Evolutionary conservation across 2,329 filamentous ascomycete genomes (phyloP).

Genomic region (Colletotrichum sp.): DNA sequence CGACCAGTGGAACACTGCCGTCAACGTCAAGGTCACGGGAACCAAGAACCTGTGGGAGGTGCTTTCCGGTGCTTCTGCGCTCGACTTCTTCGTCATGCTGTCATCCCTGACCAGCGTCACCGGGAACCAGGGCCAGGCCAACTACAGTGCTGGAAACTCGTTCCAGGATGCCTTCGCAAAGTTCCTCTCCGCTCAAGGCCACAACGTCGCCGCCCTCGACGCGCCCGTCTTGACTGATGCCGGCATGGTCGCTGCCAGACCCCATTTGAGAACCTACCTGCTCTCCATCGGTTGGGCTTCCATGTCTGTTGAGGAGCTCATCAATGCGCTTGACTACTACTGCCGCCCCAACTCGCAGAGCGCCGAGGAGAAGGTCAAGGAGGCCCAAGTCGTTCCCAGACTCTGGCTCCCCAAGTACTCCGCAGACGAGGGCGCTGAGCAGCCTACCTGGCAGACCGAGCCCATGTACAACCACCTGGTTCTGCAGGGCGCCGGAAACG

Average conservation of each 20-base stretch:
- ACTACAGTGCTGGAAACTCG: slow-evolving; percentile 48
- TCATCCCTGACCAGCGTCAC: slow-evolving; percentile 31
- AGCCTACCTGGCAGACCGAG: slow-evolving; percentile 9
- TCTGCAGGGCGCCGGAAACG: background rate
- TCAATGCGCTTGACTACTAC: slow-evolving; percentile 2
- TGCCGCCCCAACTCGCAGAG: background rate
- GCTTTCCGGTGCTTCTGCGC: slow-evolving; percentile 24
- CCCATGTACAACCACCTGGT: slow-evolving; percentile 9
- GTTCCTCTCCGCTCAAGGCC: slow-evolving; percentile 41
- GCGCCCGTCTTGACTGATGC: slow-evolving; percentile 56
- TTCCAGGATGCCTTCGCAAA: slow-evolving; percentile 48
- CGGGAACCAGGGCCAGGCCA: slow-evolving; percentile 40
- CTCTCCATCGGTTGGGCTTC: slow-evolving; percentile 7
- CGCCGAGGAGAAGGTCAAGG: background rate
- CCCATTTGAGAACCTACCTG: slow-evolving; percentile 25
- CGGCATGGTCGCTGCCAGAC: slow-evolving; percentile 55
- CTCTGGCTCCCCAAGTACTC: slow-evolving; percentile 15
- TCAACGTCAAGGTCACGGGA: slow-evolving; percentile 38
- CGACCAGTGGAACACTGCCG: slow-evolving; percentile 26
- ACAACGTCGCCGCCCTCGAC: slow-evolving; percentile 53
- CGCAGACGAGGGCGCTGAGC: slow-evolving; percentile 3
- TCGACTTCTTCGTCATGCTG: slow-evolving; percentile 41
- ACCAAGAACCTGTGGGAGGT: slow-evolving; percentile 33
- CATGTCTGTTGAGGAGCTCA: slow-evolving; percentile 5
- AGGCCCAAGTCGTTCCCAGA: background rate